These are phyloP conservation scores for Boletellus deceptivus DNA, from an alignment of 1,284 basidiomycete genomes.

Conservation along the genomic window DNA sequence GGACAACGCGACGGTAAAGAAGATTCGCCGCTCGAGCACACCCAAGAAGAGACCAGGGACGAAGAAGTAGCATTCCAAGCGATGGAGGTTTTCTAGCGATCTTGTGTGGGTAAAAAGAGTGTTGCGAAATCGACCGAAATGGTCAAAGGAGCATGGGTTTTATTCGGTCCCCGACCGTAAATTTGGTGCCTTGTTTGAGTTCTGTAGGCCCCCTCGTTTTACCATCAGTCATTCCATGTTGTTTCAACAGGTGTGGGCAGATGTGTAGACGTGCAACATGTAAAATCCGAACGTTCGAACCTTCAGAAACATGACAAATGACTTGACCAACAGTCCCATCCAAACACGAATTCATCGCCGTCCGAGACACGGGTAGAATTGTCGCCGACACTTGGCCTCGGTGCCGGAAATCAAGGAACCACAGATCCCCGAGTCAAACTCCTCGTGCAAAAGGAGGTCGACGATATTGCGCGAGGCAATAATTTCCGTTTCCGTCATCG, in stretches of 20 bases:
- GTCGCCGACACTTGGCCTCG: slow-evolving; percentile 10
- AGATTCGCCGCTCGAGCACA: slow-evolving; percentile 13
- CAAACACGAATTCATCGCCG: slow-evolving; percentile 51
- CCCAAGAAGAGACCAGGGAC: slow-evolving; percentile 19
- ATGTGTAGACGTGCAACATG: too few relatives aligned
- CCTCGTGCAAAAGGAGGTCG: slow-evolving; percentile 69
- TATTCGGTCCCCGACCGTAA: too few relatives aligned
- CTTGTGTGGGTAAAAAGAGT: background rate
- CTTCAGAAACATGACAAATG: too few relatives aligned
- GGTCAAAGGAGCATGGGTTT: too few relatives aligned
- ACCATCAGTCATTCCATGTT: too few relatives aligned
- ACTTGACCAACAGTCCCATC: slow-evolving; percentile 59
- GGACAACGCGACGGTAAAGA: slow-evolving; percentile 28
- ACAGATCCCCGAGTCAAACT: slow-evolving; percentile 65
- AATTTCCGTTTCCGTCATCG: slow-evolving; percentile 92
- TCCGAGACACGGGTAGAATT: slow-evolving; percentile 20
- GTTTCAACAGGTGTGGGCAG: too few relatives aligned
- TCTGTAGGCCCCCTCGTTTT: too few relatives aligned
- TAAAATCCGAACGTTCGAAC: too few relatives aligned
- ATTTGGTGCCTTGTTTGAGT: too few relatives aligned
- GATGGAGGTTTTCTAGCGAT: background rate
- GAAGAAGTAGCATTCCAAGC: background rate
- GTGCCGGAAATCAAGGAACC: slow-evolving; percentile 32
- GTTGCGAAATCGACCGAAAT: too few relatives aligned
- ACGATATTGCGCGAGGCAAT: slow-evolving; percentile 82